Base-by-base conservation (phyloP, 306 rosid species). In the Rubus parviflorus region DNA sequence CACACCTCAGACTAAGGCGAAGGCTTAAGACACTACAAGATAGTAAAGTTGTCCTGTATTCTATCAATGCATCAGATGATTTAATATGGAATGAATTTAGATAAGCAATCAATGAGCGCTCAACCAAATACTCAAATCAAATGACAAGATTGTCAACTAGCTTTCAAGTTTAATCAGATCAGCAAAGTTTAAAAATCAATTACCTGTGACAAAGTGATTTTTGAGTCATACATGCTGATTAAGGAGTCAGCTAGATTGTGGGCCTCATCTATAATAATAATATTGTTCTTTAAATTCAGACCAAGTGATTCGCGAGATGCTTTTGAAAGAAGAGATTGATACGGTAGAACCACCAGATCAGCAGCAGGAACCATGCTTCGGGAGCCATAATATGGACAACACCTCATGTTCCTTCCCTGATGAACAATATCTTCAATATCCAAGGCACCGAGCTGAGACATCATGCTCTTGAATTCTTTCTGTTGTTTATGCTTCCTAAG, bases 301-400 rank as follows among this genome's bases (percentile, higher is more conserved):
- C 97, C 96, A 81, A 95, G 95, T 65, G 98, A 92, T 83, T 95
- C 97, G 17, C 97, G 97, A 45, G 98, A 95, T 82, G 98, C 88
- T 83, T 92, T 92, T 68, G 97, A 92, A 20, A 95, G 83, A 79
- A 95, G 97, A 72, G 98, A 95, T 73, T 92, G 98, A 88, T 95
- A 95, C 35, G 98, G 98, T 30, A 95, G 87, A 82, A 95, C 93
- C 70, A 95, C 91, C 81, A 95, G 98, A 86, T 95, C 98, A 72
- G 94, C 96, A 58, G 75, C 77, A 41, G 70, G 80, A 86, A 87
- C 89, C 93, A 92, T 82, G 85, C 95, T 89, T 84, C 97, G 88
- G 80, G 98, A 90, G 69, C 95, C 98, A 89, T 92, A 94, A 75
- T 94, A 94, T 10, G 98, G 98, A 78, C 98, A 94, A 60, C 93